These are phyloP conservation scores for Rhizodiscina lignyota DNA, from an alignment of 495 filamentous ascomycete species.

Conservation along the genomic window DNA sequence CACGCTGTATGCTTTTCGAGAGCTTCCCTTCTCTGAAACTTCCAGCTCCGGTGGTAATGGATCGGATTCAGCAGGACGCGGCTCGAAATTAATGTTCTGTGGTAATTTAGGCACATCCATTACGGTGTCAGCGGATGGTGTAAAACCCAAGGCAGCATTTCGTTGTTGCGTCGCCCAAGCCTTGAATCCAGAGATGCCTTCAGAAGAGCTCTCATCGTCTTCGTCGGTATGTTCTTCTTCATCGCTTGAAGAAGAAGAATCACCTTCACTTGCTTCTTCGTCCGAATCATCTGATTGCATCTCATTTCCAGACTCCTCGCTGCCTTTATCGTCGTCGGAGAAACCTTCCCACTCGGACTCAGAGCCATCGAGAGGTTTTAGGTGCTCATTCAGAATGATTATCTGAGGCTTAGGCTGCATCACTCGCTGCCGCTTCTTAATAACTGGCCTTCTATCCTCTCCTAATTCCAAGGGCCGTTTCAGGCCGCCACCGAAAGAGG, in stretches of 20 bases:
- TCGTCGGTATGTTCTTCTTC: constrained; percentile 2
- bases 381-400: background rate
- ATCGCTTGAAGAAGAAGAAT: constrained; percentile 10
- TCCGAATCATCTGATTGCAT: constrained; percentile 14
- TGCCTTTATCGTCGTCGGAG: constrained; percentile 23
- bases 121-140: constrained; percentile 24
- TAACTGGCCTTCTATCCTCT: constrained; percentile 57
- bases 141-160: constrained; percentile 54
- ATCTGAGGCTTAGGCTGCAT: constrained; percentile 7
- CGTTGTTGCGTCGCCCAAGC: constrained; percentile 77
- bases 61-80: constrained; percentile 49
- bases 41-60: constrained; percentile 61
- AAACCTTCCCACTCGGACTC: constrained; percentile 48
- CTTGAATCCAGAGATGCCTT: constrained; percentile 68
- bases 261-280: constrained; percentile 31
- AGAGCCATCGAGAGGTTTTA: constrained; percentile 6
- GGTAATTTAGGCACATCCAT: constrained; percentile 11
- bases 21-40: constrained; percentile 34
- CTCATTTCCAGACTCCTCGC: constrained; percentile 10
- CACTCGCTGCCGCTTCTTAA: constrained; percentile 41
- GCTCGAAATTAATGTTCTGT: constrained; percentile 33
- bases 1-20: constrained; percentile 63
- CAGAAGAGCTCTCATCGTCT: constrained; percentile 16
- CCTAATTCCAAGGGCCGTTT: constrained; percentile 74
- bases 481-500: constrained; percentile 54